Percentiles rank a stretch among this genome's conserved stretches.
phyloP scores from a whole-genome alignment of 176 grass and related monocot species.

The Oryza meridionalis region DNA sequence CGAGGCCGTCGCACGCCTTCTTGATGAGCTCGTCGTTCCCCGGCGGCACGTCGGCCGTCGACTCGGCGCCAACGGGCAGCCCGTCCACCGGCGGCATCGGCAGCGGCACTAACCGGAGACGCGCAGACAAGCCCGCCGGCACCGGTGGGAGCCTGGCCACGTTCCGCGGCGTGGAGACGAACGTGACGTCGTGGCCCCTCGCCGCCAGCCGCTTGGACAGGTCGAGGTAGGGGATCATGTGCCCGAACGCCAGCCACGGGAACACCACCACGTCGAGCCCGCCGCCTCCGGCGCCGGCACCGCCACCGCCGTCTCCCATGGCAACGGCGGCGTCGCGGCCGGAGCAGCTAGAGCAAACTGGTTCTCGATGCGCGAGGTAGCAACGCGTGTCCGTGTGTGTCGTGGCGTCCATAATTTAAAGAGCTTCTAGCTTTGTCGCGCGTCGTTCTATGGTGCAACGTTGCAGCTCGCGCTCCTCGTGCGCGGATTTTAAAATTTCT shows the following conservation, averaged over 20 bases:
- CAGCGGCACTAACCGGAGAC: slow-evolving; percentile 39
- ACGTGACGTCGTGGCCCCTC: slow-evolving; percentile 47
- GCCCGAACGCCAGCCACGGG: slow-evolving; percentile 66
- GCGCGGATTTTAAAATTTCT: not conserved
- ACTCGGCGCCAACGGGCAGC: slow-evolving; percentile 39
- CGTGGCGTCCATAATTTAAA: not conserved
- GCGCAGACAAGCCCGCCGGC: slow-evolving; percentile 8
- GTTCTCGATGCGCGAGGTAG: too few relatives aligned
- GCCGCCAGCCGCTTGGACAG: slow-evolving; percentile 47
- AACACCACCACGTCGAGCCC: slow-evolving; percentile 48
- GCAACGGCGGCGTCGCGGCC: too few relatives aligned
- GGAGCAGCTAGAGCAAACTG: too few relatives aligned
- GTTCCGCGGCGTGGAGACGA: slow-evolving; percentile 64
- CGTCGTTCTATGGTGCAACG: not conserved
- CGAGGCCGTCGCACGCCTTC: slow-evolving; percentile 55
- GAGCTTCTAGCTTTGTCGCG: not conserved
- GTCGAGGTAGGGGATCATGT: slow-evolving; percentile 48
- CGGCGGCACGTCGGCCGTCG: slow-evolving; percentile 48
- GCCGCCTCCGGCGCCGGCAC: too few relatives aligned
- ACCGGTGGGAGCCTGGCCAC: slow-evolving; percentile 44
- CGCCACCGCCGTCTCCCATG: not conserved
- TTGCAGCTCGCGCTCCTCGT: not conserved
- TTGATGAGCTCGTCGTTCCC: slow-evolving; percentile 43
- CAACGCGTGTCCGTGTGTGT: too few relatives aligned
- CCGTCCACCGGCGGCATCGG: slow-evolving; percentile 19